Evolutionary conservation across 345 rosid genomes (phyloP).

Genomic region (Bruguiera gymnorhiza): DNA sequence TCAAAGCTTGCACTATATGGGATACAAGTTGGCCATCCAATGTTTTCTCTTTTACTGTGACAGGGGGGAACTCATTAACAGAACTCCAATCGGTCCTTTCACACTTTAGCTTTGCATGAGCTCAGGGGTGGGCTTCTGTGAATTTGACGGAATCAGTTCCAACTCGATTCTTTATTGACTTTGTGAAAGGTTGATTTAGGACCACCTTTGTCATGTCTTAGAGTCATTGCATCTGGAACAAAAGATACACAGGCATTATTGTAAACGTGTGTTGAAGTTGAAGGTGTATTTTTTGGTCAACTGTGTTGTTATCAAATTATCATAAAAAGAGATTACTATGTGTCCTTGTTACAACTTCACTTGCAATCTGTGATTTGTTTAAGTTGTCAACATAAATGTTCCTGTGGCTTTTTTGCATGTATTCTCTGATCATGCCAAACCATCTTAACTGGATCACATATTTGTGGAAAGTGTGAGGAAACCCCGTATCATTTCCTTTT

Average conservation of each 20-base stretch:
- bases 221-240: not conserved
- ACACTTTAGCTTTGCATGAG: not conserved
- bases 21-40: not conserved
- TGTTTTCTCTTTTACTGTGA: conserved; percentile 2
- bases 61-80: conserved; percentile 1
- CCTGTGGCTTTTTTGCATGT: too few relatives aligned
- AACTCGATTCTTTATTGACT: not conserved
- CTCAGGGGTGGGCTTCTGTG: not conserved
- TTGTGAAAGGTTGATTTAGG: not conserved
- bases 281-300: not conserved
- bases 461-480: too few relatives aligned
- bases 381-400: too few relatives aligned
- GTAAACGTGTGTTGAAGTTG: not conserved
- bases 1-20: not conserved
- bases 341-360: not conserved
- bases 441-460: too few relatives aligned
- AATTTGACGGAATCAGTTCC: too few relatives aligned
- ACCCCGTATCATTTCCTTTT: too few relatives aligned
- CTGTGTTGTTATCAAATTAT: not conserved
- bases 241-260: not conserved
- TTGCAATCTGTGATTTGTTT: too few relatives aligned
- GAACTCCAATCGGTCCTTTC: not conserved
- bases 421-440: too few relatives aligned
- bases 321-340: too few relatives aligned
- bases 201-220: not conserved